Percentiles rank a stretch among this genome's conserved stretches.
These are phyloP conservation scores for Penicillium sp. DNA, from an alignment of 2,329 filamentous ascomycete genomes.

Conservation along the genomic window DNA sequence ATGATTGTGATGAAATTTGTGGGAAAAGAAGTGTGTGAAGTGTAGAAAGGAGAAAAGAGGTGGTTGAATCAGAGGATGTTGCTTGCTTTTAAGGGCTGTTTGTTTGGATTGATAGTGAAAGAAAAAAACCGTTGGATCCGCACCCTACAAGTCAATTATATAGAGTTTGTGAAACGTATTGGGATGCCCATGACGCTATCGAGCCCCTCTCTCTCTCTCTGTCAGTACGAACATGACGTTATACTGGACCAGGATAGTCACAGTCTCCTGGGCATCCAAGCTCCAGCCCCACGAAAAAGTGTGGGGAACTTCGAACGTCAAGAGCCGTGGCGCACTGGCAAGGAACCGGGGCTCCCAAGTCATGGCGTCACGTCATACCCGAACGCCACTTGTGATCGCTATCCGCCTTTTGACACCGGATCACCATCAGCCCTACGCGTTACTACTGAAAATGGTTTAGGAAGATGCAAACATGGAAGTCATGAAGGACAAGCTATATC, in stretches of 20 bases:
- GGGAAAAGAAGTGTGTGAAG: not conserved
- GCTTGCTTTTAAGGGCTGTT: not conserved
- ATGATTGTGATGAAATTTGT: not conserved
- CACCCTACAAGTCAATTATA: not conserved
- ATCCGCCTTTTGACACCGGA: not conserved
- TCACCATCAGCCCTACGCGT: slow-evolving; percentile 5
- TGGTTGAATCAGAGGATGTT: no score
- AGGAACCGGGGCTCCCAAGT: not conserved
- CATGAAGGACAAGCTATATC: no score
- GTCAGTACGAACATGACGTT: slow-evolving; percentile 3
- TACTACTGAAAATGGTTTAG: not conserved
- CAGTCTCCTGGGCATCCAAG: not conserved
- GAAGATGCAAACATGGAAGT: no score
- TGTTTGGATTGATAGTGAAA: not conserved
- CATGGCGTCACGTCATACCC: slow-evolving; percentile 5
- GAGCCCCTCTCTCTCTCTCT: not conserved
- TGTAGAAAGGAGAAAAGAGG: not conserved
- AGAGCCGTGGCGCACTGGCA: not conserved
- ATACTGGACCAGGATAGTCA: not conserved
- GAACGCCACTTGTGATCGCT: slow-evolving; percentile 1
- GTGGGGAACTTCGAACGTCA: not conserved
- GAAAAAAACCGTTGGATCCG: not conserved
- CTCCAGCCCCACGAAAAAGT: not conserved
- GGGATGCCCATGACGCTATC: not conserved
- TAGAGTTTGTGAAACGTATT: not conserved